Evolutionary conservation across 176 grass and related monocot species (phyloP).

Genomic region (Secale cereale): DNA sequence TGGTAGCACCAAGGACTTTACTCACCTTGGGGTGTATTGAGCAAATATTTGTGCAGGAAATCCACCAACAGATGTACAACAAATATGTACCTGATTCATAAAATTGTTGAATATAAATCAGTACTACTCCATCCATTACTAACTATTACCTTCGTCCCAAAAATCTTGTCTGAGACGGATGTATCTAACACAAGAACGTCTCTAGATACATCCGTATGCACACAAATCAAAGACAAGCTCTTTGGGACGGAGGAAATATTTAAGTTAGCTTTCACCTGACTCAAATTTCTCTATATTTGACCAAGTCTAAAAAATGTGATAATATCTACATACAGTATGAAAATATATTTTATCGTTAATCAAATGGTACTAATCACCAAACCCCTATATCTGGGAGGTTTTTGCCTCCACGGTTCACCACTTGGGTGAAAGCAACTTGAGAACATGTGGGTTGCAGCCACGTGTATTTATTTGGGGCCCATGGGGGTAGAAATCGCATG

Average conservation of each 20-base stretch:
- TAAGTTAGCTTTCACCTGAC: not conserved
- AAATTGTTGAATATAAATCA: not conserved
- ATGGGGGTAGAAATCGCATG: too few relatives aligned
- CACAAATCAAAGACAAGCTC: too few relatives aligned
- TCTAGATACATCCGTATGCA: too few relatives aligned
- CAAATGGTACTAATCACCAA: not conserved
- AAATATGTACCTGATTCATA: constrained; percentile 78
- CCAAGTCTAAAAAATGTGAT: not conserved
- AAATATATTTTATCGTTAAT: not conserved
- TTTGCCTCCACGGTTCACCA: too few relatives aligned
- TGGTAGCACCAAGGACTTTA: constrained; percentile 91
- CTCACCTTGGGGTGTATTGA: constrained; percentile 79
- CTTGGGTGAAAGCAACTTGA: too few relatives aligned
- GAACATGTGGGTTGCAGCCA: too few relatives aligned
- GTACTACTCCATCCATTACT: not conserved
- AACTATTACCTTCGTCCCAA: not conserved
- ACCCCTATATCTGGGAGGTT: too few relatives aligned
- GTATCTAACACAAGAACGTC: too few relatives aligned
- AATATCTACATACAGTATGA: not conserved
- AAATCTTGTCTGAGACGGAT: too few relatives aligned
- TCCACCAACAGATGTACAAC: constrained; percentile 98
- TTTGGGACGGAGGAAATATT: not conserved
- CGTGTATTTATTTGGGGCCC: too few relatives aligned
- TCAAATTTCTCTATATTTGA: not conserved
- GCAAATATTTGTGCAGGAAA: constrained; percentile 95